phyloP scores from a whole-genome alignment of 441 rosid genomes.

The Mallotus japonicus region DNA sequence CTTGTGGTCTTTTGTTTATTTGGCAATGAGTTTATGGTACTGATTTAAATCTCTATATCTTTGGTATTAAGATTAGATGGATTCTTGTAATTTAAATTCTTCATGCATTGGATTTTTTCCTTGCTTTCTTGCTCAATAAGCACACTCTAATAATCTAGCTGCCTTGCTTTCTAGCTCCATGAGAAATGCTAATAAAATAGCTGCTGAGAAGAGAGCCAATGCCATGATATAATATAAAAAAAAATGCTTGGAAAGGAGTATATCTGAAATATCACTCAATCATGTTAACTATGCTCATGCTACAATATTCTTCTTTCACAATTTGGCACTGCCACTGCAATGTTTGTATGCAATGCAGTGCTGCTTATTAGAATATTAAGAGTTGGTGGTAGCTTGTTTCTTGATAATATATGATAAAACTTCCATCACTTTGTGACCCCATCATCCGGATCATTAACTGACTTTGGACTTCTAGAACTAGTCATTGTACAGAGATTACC shows the following conservation, averaged over 20 bases:
- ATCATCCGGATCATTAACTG: not conserved
- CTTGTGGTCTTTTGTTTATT: not conserved
- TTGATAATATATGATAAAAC: not conserved
- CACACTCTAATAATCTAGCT: not conserved
- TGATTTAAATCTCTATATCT: not conserved
- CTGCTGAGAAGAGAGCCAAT: too few species aligned
- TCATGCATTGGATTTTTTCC: not conserved
- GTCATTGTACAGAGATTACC: not conserved
- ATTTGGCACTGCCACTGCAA: not conserved
- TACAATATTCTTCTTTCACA: not conserved
- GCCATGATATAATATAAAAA: too few species aligned
- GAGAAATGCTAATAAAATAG: too few species aligned
- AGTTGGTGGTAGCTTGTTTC: not conserved
- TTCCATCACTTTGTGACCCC: not conserved
- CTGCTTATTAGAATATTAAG: not conserved
- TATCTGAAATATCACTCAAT: not conserved
- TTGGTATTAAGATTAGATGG: not conserved
- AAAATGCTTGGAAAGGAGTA: not conserved
- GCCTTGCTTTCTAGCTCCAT: too few species aligned
- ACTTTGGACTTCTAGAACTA: not conserved
- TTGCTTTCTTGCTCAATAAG: not conserved
- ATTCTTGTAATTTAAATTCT: not conserved
- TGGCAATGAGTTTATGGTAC: not conserved
- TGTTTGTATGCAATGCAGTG: not conserved
- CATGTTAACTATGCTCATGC: not conserved